Conservation (phyloP, 305 asterid genomes). For the Ajuga reptans region DNA sequence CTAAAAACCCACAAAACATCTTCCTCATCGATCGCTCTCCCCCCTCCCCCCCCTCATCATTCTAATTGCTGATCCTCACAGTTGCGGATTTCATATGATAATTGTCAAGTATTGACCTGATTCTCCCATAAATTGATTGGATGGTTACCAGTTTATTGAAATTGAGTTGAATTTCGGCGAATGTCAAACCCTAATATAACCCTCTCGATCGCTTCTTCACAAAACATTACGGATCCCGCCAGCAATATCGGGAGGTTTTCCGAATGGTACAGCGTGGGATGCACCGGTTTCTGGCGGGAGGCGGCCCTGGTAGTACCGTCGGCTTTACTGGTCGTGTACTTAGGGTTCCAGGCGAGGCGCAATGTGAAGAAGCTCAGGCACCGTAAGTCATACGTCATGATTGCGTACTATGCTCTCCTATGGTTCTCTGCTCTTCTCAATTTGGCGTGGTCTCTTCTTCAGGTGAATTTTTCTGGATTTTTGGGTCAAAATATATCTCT, state of each 20-base stretch:
- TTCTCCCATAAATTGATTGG: neutral
- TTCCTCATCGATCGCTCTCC: neutral
- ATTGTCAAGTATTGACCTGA: neutral
- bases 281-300: slow-evolving; percentile 71
- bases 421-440: slow-evolving; percentile 71
- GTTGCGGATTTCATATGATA: slow-evolving; percentile 6
- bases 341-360: slow-evolving; percentile 67
- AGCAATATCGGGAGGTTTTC: slow-evolving; percentile 20
- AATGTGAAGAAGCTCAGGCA: slow-evolving; percentile 67
- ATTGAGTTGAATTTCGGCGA: slow-evolving; percentile 21
- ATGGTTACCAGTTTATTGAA: neutral
- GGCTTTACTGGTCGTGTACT: slow-evolving; percentile 59
- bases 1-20: slow-evolving; percentile 15
- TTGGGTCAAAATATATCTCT: neutral
- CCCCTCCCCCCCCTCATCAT: neutral
- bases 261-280: slow-evolving; percentile 37
- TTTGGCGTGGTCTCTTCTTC: slow-evolving; percentile 71
- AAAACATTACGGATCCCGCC: slow-evolving; percentile 31
- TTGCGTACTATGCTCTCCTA: slow-evolving; percentile 66
- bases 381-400: slow-evolving; percentile 65
- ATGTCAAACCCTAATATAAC: slow-evolving; percentile 44
- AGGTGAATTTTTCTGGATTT: slow-evolving; percentile 36
- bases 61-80: neutral
- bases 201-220: slow-evolving; percentile 27
- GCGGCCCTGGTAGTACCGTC: slow-evolving; percentile 65